Conservation (phyloP, 129 eudicot species). For the Tanacetum coccineum region DNA sequence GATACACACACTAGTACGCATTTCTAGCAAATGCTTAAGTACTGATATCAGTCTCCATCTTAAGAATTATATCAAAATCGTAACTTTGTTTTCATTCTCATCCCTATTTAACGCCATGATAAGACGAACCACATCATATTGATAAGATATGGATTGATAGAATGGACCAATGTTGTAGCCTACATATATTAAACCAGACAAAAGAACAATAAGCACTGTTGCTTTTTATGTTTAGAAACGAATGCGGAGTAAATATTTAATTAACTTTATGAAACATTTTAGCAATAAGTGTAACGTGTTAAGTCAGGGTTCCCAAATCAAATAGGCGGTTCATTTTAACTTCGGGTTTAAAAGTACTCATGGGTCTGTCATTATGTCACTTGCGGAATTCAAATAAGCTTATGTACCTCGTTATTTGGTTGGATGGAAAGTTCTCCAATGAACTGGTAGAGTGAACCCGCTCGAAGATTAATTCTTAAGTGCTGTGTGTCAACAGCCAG, state of each 20-base stretch:
- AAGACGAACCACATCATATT: neutral
- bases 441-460: slow-evolving; percentile 78
- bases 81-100: neutral
- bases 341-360: too few species aligned
- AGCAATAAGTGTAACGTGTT: neutral
- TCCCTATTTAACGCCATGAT: neutral
- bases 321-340: neutral
- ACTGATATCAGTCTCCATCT: neutral
- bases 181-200: neutral
- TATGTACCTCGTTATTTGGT: slow-evolving; percentile 56
- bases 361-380: too few species aligned
- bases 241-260: neutral
- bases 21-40: neutral
- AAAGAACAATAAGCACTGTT: neutral
- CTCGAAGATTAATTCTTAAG: slow-evolving; percentile 54
- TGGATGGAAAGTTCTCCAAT: slow-evolving; percentile 78
- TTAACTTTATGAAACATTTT: neutral
- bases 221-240: neutral
- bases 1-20: neutral
- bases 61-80: neutral
- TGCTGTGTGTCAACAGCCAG: slow-evolving; percentile 65
- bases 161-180: neutral
- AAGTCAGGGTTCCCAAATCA: neutral
- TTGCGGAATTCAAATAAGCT: neutral
- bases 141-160: neutral